Evolutionary conservation across 306 rosid species (phyloP).

Genomic region (Quercus suber): DNA sequence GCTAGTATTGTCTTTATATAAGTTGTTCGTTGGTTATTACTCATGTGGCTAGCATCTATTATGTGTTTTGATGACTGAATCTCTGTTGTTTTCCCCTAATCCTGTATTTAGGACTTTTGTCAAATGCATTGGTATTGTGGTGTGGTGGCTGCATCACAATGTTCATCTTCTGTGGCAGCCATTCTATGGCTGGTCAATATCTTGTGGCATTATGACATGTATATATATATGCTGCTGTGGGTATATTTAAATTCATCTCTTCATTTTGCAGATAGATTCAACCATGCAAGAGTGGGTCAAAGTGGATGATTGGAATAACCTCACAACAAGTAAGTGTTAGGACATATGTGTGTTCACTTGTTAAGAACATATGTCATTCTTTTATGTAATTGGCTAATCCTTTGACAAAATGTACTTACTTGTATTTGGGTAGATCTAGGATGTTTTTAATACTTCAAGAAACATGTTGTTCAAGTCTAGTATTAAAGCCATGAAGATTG

Average conservation of each 20-base stretch:
- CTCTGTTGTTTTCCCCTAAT: not conserved
- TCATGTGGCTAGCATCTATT: not conserved
- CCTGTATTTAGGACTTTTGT: too few species aligned
- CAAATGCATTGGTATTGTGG: not conserved
- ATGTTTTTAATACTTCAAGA: too few species aligned
- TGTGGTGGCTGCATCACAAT: not conserved
- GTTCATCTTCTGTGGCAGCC: not conserved
- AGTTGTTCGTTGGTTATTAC: not conserved
- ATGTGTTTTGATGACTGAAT: not conserved
- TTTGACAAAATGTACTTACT: too few species aligned
- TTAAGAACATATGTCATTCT: too few species aligned
- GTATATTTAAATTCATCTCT: conserved; percentile 5
- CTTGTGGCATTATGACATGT: not conserved
- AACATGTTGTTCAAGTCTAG: too few species aligned
- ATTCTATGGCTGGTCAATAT: conserved; percentile 4
- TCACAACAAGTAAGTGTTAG: conserved; percentile 49
- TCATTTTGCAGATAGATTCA: conserved; percentile 50
- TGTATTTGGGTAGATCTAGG: too few species aligned
- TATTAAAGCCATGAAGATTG: too few species aligned
- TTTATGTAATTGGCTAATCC: too few species aligned
- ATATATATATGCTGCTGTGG: conserved; percentile 6
- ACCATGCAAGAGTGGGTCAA: conserved; percentile 58
- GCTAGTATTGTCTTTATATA: not conserved
- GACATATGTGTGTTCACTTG: too few species aligned
- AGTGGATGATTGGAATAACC: conserved; percentile 74